A percentile compares a stretch with the other conserved stretches of the same genome.
Conservation (phyloP, 2,329 filamentous ascomycete genomes). For the Alternaria triticina region DNA sequence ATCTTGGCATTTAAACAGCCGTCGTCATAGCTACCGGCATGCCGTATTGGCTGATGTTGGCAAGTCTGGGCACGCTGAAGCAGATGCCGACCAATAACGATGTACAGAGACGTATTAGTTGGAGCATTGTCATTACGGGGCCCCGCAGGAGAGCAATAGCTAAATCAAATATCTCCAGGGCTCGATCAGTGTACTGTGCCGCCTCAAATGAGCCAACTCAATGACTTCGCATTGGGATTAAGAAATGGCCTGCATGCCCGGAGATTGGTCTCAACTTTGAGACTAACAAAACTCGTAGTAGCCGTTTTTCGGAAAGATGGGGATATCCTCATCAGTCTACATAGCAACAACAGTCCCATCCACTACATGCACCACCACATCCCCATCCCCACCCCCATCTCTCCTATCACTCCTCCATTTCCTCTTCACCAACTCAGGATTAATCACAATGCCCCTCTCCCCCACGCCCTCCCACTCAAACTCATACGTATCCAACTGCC, state of each 20-base stretch:
- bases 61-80: not conserved
- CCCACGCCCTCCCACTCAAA: conserved; percentile 37
- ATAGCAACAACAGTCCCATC: conserved; percentile 14
- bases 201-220: not conserved
- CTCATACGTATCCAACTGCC: conserved; percentile 31
- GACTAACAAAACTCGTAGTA: not conserved
- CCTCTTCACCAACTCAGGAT: conserved; percentile 27
- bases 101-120: not conserved
- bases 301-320: not conserved
- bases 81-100: not conserved
- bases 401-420: not conserved
- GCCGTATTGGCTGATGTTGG: conserved; percentile 19
- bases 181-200: not conserved
- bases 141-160: not conserved
- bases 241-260: not conserved
- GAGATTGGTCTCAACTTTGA: not conserved
- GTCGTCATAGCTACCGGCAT: conserved; percentile 15
- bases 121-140: not conserved
- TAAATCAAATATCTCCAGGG: not conserved
- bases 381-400: not conserved
- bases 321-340: not conserved
- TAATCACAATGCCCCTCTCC: conserved; percentile 29
- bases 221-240: not conserved
- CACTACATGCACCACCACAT: conserved; percentile 6
- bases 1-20: conserved; percentile 1